A percentile compares a stretch with the other conserved stretches of the same genome.
Evolutionary conservation across 495 filamentous ascomycete species (phyloP).

Genomic region (Sabuloglossum arenarium): DNA sequence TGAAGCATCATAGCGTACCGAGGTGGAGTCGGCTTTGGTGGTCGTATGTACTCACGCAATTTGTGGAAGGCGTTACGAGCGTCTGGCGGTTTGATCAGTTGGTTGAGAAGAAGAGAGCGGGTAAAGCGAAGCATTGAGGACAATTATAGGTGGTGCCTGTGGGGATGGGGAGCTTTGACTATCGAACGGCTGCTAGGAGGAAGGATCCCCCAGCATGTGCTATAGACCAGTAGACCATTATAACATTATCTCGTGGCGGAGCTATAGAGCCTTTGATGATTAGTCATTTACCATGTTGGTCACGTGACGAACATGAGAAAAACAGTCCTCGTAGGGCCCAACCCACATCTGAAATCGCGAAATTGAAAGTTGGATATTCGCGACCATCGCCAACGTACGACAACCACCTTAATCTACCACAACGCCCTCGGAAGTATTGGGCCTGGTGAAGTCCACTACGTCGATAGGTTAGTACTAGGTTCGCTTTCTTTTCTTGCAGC

Average conservation of each 20-base stretch:
- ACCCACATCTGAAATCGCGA: not conserved
- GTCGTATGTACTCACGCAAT: conserved; percentile 32
- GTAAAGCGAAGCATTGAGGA: conserved; percentile 24
- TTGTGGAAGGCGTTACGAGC: conserved; percentile 36
- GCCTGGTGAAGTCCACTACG: not conserved
- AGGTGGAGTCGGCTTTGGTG: conserved; percentile 33
- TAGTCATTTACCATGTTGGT: not conserved
- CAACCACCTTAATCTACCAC: not conserved
- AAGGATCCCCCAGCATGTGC: no score
- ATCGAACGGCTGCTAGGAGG: no score
- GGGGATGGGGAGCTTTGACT: no score
- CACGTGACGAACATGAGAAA: not conserved
- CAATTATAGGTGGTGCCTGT: not conserved
- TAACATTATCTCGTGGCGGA: no score
- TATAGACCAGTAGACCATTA: no score
- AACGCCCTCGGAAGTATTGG: not conserved
- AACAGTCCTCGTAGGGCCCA: not conserved
- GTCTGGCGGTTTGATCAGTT: conserved; percentile 32
- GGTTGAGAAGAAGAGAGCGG: conserved; percentile 25
- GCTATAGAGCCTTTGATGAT: no score
- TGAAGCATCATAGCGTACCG: conserved; percentile 36
- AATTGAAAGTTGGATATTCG: not conserved
- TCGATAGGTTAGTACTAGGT: not conserved
- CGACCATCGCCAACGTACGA: not conserved
- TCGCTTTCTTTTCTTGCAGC: not conserved